Conservation (phyloP, 345 rosid genomes). For the Populus simonii region DNA sequence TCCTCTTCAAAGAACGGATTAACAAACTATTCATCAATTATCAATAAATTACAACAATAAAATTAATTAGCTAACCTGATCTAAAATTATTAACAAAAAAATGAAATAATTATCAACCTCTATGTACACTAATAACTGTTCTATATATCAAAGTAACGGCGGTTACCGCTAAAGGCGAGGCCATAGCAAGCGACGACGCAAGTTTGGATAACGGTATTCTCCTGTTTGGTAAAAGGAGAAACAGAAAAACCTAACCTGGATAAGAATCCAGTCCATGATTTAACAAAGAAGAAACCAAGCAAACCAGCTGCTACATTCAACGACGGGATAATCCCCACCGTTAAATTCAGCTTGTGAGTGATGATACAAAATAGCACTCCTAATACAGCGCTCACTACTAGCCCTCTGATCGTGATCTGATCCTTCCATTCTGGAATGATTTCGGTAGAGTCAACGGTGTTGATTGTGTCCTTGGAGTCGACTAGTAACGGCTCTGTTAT, state of each 20-base stretch:
- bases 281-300: constrained; percentile 86
- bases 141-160: too few species aligned
- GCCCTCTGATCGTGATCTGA: constrained; percentile 82
- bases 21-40: background rate
- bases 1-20: background rate
- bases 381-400: constrained; percentile 60
- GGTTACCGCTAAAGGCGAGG: constrained; percentile 78
- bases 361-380: constrained; percentile 81
- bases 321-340: constrained; percentile 89
- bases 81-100: background rate
- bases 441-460: constrained; percentile 3
- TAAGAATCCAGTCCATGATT: constrained; percentile 79
- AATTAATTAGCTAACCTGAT: background rate
- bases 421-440: constrained; percentile 80
- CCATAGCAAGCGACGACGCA: constrained; percentile 97
- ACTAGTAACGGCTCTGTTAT: constrained; percentile 49
- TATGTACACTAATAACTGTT: too few species aligned
- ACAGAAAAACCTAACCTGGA: constrained; percentile 56
- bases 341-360: constrained; percentile 84
- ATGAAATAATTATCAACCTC: background rate
- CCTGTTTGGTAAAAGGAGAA: constrained; percentile 79
- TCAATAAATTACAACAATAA: background rate
- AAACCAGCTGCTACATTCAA: constrained; percentile 89
- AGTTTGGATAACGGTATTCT: constrained; percentile 91
- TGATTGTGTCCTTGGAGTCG: constrained; percentile 23